A percentile compares a stretch with the other conserved stretches of the same genome.
Conservation (phyloP, 371 early-diverging fungal species). For the Dinochytrium kinnereticum region DNA sequence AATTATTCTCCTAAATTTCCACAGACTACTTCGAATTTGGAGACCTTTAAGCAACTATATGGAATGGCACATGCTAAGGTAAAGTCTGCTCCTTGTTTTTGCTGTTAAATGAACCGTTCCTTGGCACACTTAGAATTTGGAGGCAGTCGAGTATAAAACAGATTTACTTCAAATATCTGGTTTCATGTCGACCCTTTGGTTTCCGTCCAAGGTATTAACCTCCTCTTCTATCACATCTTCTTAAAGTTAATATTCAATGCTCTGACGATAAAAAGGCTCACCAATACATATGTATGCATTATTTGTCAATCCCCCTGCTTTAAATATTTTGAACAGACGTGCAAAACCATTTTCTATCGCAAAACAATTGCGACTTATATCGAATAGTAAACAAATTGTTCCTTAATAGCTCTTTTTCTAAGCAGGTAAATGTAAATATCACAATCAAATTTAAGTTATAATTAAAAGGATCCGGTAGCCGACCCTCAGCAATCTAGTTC, state of each 20-base stretch:
- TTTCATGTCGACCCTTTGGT: constrained; percentile 51
- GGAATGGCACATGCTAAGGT: constrained; percentile 44
- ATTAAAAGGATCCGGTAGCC: not conserved
- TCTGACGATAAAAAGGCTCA: constrained; percentile 24
- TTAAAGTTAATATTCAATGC: not conserved
- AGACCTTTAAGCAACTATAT: constrained; percentile 49
- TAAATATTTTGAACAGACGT: constrained; percentile 50
- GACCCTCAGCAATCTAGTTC: not conserved
- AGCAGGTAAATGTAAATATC: constrained; percentile 19
- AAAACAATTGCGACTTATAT: constrained; percentile 45
- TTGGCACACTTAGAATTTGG: constrained; percentile 35
- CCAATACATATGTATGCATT: constrained; percentile 39
- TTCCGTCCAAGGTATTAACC: constrained; percentile 55
- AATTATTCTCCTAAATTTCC: constrained; percentile 15
- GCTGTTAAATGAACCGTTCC: too few species aligned
- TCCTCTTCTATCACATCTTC: not conserved
- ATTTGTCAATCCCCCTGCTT: too few species aligned
- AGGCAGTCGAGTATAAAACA: constrained; percentile 35
- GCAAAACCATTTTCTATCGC: constrained; percentile 57
- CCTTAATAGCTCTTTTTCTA: constrained; percentile 44
- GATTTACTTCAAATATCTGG: constrained; percentile 42
- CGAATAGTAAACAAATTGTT: constrained; percentile 51
- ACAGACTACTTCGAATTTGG: constrained; percentile 35
- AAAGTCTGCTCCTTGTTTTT: not conserved
- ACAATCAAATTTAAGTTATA: not conserved